Percentiles rank a stretch among this genome's conserved stretches.
phyloP scores from a whole-genome alignment of 257 asterid genomes.

The Fraxinus pennsylvanica region DNA sequence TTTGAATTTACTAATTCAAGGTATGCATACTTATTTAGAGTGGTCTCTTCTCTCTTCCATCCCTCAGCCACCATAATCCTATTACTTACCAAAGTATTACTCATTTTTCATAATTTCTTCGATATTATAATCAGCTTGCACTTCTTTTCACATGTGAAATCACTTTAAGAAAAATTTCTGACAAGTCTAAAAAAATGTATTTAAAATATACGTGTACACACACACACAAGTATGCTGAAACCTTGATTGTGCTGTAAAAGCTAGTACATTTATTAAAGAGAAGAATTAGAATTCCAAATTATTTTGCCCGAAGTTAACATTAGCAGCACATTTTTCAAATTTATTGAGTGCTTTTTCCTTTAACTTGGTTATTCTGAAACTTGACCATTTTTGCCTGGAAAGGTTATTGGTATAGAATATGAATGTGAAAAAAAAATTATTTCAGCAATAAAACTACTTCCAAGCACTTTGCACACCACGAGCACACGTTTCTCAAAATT shows the following conservation, averaged over 20 bases:
- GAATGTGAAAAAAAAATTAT: too few relatives aligned
- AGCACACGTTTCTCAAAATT: neutral
- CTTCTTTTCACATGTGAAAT: neutral
- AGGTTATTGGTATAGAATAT: neutral
- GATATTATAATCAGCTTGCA: neutral
- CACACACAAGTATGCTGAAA: neutral
- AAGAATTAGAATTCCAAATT: constrained; percentile 4
- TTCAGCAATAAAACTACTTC: neutral
- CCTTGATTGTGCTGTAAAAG: neutral
- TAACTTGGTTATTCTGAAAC: neutral
- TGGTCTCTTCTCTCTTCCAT: neutral
- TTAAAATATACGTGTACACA: neutral
- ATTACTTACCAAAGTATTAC: neutral
- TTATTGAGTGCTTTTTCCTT: neutral
- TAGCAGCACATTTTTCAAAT: neutral
- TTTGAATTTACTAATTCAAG: constrained; percentile 76
- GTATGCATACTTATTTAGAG: constrained; percentile 29
- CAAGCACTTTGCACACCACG: neutral
- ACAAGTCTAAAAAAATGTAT: neutral
- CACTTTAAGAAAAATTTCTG: neutral
- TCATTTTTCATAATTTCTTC: neutral
- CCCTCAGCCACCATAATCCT: neutral
- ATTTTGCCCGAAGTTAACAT: neutral
- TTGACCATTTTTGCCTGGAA: neutral
- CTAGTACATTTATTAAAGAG: neutral